Evolutionary conservation across 176 grass and related monocot genomes (phyloP).

Genomic region (Phragmites australis): DNA sequence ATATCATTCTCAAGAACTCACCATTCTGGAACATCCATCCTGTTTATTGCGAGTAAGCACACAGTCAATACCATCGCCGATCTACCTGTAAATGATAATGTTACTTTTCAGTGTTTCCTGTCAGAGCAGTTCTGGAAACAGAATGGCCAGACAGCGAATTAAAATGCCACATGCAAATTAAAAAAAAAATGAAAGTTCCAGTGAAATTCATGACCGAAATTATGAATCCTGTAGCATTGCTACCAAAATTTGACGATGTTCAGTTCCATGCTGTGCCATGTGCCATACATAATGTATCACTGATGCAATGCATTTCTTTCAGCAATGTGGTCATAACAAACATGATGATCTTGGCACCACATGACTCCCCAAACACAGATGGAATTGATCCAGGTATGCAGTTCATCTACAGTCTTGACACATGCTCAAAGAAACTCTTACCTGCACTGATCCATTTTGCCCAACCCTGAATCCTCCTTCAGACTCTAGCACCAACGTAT

Average conservation of each 20-base stretch:
- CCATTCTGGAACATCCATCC: slow-evolving; percentile 98
- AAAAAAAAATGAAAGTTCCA: neutral
- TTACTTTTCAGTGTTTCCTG: neutral
- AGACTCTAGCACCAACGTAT: slow-evolving; percentile 82
- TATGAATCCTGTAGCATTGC: neutral
- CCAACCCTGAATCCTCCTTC: neutral
- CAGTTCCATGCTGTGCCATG: neutral
- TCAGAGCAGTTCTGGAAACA: neutral
- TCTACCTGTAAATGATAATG: neutral
- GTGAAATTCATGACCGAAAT: neutral
- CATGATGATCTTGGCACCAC: slow-evolving; percentile 66
- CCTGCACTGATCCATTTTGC: neutral
- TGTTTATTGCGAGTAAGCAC: slow-evolving; percentile 71
- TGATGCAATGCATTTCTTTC: slow-evolving; percentile 33
- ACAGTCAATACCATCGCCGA: neutral
- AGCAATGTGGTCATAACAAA: slow-evolving; percentile 76
- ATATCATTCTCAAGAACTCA: slow-evolving; percentile 75
- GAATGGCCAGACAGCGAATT: neutral
- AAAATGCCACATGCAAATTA: neutral
- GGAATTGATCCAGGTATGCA: slow-evolving; percentile 73
- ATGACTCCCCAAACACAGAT: slow-evolving; percentile 86
- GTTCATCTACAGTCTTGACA: neutral
- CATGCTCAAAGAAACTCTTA: neutral
- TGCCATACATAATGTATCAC: neutral
- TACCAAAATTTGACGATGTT: neutral